Evolutionary conservation across 768 basidiomycete species (phyloP), one percentile per base, ranked within the genome.

Genomic region (Russula ochroleuca): DNA sequence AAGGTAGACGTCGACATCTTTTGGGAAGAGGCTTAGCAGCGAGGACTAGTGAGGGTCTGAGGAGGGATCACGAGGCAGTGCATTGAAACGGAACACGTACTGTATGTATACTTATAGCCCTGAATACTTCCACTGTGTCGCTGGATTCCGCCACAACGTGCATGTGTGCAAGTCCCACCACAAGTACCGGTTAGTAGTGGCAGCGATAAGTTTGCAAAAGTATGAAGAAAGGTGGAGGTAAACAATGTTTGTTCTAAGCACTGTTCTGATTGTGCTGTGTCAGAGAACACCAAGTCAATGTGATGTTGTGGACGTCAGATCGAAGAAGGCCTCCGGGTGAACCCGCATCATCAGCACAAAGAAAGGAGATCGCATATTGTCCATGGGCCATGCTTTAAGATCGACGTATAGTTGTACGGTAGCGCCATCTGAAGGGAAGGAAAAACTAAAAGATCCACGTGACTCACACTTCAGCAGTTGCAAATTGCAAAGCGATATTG

Each of bases 41-140:
- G 55, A 63, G 28, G 28, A 28, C 28, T n/a, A 14, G 21, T 28
- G 41, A 28, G 13, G n/a, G 10, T 25, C 52, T 28, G 23, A 28
- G 19, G 40, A 11, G 23, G 31, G 17, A 37, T 21, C 23, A 21
- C 48, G 21, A 53, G 59, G 33, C 40, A 13, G 19, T 1, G 19
- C 9, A 31, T 35, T 21, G n/a, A 17, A 17, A 21, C 31, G 33
- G 23, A 35, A 35, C 40, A 41, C 54, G 61, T 40, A 48, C n/a
- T n/a, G 55, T 33, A 8, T 33, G 5, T 25, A 37, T 47, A 57
- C 50, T 58, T 63, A 63, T 58, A 63, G 11, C 10, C 11, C 50
- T 13, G 41, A 43, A 23, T 25, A 14, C 17, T 2, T 52, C 50
- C 23, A 51, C 49, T 50, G 23, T 11, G 21, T 21, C 11, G 8